phyloP scores from a whole-genome alignment of 805 yeast species.

The Phaffomyces opuntiae region DNA sequence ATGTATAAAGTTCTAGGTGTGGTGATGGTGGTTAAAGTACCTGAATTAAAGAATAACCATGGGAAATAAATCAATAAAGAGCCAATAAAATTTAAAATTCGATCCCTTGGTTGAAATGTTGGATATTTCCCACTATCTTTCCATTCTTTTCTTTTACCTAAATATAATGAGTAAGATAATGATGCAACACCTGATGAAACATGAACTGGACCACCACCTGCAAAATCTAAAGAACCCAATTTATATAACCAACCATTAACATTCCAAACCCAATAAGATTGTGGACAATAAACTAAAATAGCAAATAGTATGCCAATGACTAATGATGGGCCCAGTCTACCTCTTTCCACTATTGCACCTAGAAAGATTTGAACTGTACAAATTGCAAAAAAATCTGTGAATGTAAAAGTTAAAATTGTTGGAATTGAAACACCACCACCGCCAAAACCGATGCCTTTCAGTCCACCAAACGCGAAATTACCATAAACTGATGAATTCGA shows the following conservation, averaged over 20 bases:
- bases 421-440: constrained; percentile 41
- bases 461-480: constrained; percentile 71
- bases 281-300: constrained; percentile 86
- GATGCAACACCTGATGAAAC: constrained; percentile 89
- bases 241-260: constrained; percentile 86
- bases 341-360: constrained; percentile 92
- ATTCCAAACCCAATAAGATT: constrained; percentile 94
- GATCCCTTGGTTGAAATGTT: constrained; percentile 87
- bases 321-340: constrained; percentile 77
- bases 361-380: constrained; percentile 85
- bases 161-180: constrained; percentile 66
- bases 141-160: constrained; percentile 66
- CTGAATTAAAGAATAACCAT: constrained; percentile 96
- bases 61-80: constrained; percentile 85
- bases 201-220: constrained; percentile 99
- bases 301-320: constrained; percentile 79
- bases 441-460: constrained; percentile 42
- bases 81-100: constrained; percentile 82
- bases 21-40: constrained; percentile 68
- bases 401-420: constrained; percentile 54
- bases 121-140: constrained; percentile 35
- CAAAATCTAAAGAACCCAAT: constrained; percentile 94
- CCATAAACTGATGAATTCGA: constrained; percentile 73
- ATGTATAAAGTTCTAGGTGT: constrained; percentile 82
- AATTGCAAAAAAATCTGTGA: constrained; percentile 83